Conservation (phyloP, 2,329 filamentous ascomycete species). For the Penicillium griseofulvum region DNA sequence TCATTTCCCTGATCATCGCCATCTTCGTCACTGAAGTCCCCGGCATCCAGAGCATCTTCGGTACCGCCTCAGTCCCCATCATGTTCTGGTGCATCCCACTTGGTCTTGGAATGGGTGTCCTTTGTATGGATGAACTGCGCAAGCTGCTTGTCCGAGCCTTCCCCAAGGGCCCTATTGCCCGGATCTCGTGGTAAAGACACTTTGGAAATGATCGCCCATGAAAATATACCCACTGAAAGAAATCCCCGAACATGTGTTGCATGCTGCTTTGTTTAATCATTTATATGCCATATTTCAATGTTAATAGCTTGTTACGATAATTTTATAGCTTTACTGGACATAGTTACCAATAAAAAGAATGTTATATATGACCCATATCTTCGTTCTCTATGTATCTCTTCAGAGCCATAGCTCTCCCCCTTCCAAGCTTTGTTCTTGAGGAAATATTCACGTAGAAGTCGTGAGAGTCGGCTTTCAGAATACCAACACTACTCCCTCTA, state of each 20-base stretch:
- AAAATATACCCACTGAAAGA: not conserved
- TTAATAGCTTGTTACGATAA: not conserved
- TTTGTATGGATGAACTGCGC: constrained; percentile 54
- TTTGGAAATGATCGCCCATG: not conserved
- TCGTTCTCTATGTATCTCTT: not conserved
- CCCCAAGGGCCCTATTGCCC: constrained; percentile 47
- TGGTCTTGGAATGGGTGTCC: constrained; percentile 50
- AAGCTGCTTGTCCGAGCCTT: constrained; percentile 51
- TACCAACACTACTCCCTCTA: not conserved
- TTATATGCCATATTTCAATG: not conserved
- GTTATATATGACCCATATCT: too few relatives aligned
- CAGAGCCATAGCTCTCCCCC: not conserved
- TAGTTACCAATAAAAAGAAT: not conserved
- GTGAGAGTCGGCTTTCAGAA: not conserved
- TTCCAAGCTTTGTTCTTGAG: not conserved
- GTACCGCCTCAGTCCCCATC: constrained; percentile 51
- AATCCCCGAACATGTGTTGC: too few relatives aligned
- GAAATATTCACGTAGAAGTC: not conserved
- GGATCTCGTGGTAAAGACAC: constrained; percentile 48
- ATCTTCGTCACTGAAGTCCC: constrained; percentile 55
- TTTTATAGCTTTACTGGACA: not conserved
- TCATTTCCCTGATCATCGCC: constrained; percentile 51
- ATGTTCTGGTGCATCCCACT: constrained; percentile 55
- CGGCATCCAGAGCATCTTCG: constrained; percentile 50
- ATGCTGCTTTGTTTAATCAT: not conserved